Evolutionary conservation across 2,329 filamentous ascomycete genomes (phyloP), one percentile per base, ranked within the genome.

Genomic region (Didymella pomorum): DNA sequence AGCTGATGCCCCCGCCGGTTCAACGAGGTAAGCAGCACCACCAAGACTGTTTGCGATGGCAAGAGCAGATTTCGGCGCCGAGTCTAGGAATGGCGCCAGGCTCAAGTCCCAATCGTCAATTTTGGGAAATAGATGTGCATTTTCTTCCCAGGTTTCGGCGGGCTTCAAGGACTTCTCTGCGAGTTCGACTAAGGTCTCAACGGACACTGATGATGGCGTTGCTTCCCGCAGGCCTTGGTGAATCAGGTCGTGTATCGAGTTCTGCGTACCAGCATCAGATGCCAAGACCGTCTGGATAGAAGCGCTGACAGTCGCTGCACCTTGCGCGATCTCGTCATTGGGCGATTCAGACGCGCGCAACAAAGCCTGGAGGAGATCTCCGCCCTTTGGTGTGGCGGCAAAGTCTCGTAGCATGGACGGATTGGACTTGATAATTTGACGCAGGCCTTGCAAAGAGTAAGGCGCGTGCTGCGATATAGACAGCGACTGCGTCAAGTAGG

Each of bases 11-110:
- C 39, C 61, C 48, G 20, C 72, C 56, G 52, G 71, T 57, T 63
- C 76, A 0, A 89, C 81, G 3, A 97, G 78, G 63, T 89, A 87
- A 6, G 90, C 84, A 0, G 86, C 86, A 3, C 92, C 92, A 0
- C 86, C 87, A 7, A 97, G 80, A 23, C 83, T 83, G 70, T 88
- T 93, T 2, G 89, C 91, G 4, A 97, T 85, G 0, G 91, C 86
- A 3, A 96, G 77, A 0, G 91, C 88, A 5, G 85, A 80, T 60
- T 86, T 85, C 2, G 87, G 83, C 1, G 79, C 67, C 1, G 77
- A 71, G 28, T 81, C 73, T 6, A 90, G 76, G 56, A 92, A 83
- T 1, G 78, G 79, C 0, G 73, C 70, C 2, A 97, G 76, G 14
- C 90, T 84, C 14, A 81, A 66, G 66, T 84, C 81, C 93, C 93